Evolutionary conservation across 495 filamentous ascomycete species (phyloP).

Genomic region (Aspergillus wentii): DNA sequence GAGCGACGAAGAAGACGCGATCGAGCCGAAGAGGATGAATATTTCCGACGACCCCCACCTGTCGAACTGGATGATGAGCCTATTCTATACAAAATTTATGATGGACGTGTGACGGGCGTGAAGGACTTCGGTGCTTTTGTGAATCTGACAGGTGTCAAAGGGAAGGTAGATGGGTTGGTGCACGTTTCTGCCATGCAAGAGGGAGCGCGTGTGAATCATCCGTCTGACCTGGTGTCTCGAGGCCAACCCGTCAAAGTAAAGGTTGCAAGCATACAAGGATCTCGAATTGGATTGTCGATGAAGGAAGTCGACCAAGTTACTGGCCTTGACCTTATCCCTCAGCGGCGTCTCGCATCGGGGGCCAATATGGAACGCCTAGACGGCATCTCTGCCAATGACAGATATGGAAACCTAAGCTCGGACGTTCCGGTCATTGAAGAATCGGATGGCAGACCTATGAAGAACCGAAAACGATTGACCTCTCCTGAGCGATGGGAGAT

Average conservation of each 20-base stretch:
- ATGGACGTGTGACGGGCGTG: constrained; percentile 81
- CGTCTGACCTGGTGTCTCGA: constrained; percentile 75
- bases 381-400: constrained; percentile 39
- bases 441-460: constrained; percentile 47
- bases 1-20: constrained; percentile 35
- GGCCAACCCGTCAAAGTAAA: constrained; percentile 91
- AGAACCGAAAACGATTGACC: constrained; percentile 82
- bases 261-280: constrained; percentile 78
- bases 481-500: constrained; percentile 98
- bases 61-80: constrained; percentile 79
- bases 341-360: constrained; percentile 78
- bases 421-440: constrained; percentile 65
- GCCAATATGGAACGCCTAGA: constrained; percentile 85
- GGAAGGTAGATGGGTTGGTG: constrained; percentile 89
- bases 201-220: constrained; percentile 84
- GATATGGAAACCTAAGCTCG: constrained; percentile 55
- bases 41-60: constrained; percentile 66
- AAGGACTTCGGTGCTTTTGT: constrained; percentile 97
- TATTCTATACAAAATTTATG: constrained; percentile 81
- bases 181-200: constrained; percentile 94
- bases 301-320: constrained; percentile 94
- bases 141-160: constrained; percentile 78
- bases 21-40: constrained; percentile 52
- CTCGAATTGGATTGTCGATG: constrained; percentile 84
- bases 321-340: constrained; percentile 77